Evolutionary conservation across 768 basidiomycete species (phyloP).

Genomic region (Hygrophoropsis aurantiaca): DNA sequence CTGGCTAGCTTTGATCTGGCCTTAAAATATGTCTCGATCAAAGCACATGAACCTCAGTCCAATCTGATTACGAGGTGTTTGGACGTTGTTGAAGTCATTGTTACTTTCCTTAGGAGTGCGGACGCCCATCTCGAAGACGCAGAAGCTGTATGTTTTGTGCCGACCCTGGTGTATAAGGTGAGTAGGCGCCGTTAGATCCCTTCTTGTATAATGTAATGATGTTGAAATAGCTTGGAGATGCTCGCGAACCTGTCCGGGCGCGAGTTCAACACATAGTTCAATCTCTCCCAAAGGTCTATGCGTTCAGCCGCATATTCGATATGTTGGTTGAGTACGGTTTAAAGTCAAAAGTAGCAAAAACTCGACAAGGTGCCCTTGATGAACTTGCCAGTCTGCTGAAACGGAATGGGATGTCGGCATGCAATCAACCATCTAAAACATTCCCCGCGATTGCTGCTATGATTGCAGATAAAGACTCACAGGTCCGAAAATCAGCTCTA

Average conservation of each 20-base stretch:
- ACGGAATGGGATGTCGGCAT: constrained; percentile 78
- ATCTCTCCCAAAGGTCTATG: constrained; percentile 83
- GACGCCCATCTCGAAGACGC: constrained; percentile 81
- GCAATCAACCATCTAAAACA: constrained; percentile 73
- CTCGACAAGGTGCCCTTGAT: constrained; percentile 83
- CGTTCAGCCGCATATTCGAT: constrained; percentile 90
- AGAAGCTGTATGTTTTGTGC: constrained; percentile 86
- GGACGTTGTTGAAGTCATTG: constrained; percentile 78
- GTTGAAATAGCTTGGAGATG: constrained; percentile 79
- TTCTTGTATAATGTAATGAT: constrained; percentile 1
- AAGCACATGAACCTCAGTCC: constrained; percentile 87
- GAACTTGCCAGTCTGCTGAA: constrained; percentile 77
- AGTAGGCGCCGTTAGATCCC: neutral
- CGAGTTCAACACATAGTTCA: constrained; percentile 86
- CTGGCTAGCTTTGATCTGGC: constrained; percentile 89
- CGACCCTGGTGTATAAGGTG: constrained; percentile 89
- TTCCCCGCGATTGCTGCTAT: constrained; percentile 75
- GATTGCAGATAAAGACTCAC: constrained; percentile 87
- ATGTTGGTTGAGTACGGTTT: constrained; percentile 85
- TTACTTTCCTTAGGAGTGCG: constrained; percentile 70
- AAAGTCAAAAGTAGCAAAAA: constrained; percentile 88
- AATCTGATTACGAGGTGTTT: constrained; percentile 86
- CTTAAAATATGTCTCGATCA: constrained; percentile 91
- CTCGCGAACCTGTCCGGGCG: constrained; percentile 75
- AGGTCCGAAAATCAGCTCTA: constrained; percentile 85